Evolutionary conservation across 1,284 basidiomycete genomes (phyloP), one percentile per base, ranked within the genome.

Genomic region (Ustilago lituana): DNA sequence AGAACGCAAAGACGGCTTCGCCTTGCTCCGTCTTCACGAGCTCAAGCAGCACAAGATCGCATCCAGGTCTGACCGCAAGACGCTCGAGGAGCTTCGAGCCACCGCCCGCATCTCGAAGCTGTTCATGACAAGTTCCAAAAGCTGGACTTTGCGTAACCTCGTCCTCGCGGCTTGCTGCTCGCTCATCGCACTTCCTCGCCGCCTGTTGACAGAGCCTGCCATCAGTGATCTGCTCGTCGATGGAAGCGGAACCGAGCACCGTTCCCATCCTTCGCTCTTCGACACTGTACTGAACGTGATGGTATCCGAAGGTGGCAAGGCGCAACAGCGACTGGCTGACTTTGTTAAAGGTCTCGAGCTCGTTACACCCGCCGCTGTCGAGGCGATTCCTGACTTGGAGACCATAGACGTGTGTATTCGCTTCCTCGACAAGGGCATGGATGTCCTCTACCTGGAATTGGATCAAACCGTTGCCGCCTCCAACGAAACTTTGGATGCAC

Each of bases 401-500:
- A 47, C 59, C 2, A 52, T 67, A 31, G 69, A 72, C 32, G 47
- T 72, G 6, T 53, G 59, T 52, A 39, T 67, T 7, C 63, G 69
- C 20, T 64, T 67, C 53, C 35, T 67, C 24, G 64, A 71, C 37
- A 57, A 54, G 29, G 45, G 62, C 50, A 65, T 71, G 68, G 62
- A 71, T n/a, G 43, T 52, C 11, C 48, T 65, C 35, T 71, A 71
- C 24, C 24, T 62, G 6, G 68, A 61, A 27, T 39, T 66, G 3
- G 68, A 58, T 14, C 54, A 45, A 31, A 38, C 62, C 3, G 54
- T 71, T 3, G 49, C 57, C 4, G 60, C 56, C 3, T 44, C 53
- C 1, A 41, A 15, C 22, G 62, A 66, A 32, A 49, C 51, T 6
- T 29, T 57, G 10, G 39, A 59, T 9, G 38, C 50, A 19, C 17